Evolutionary conservation across 2,329 filamentous ascomycete genomes (phyloP), one percentile per base, ranked within the genome.

Genomic region (Lachnellula arida): DNA sequence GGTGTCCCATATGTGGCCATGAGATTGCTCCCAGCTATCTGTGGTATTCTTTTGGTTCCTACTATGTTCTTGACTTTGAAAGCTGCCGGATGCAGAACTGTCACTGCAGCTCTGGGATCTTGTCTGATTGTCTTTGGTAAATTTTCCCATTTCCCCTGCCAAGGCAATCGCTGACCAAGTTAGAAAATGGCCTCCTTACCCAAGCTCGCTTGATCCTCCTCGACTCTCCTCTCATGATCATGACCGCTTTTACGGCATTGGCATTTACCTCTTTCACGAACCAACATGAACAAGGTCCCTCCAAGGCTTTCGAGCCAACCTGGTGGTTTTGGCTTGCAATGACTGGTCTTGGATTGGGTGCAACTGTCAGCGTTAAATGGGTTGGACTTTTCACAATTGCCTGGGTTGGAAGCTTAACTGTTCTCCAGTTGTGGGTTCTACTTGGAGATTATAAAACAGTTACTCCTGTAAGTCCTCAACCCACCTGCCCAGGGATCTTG

Each of bases 271-370:
- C 88, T 68, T 99, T 99, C 75, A 92, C 87, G 56, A 99, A 99
- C 74, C 92, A 97, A 72, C 93, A 99, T 67, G 94, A 99, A 71
- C 87, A 91, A 66, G 94, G 94, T 19, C 92, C 92, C 9, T 78
- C 83, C 15, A 89, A 91, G 74, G 93, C 94, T 19, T 99, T 99
- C 76, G 79, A 86, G 63, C 82, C 88, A 8, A 87, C 85, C 67
- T 99, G 94, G 94, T 99, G 94, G 94, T 97, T 97, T 76, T 99
- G 94, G 93, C 81, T 99, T 53, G 80, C 81, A 55, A 85, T 90
- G 70, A 95, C 89, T 46, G 94, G 94, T 65, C 76, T 99, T 44
- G 89, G 88, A 39, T 79, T 99, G 50, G 94, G 94, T 60, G 87
- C 93, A 50, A 97, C 94, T 7, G 84, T 87, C 60, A 97, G 93